Conservation (phyloP, 768 basidiomycete species). For the Neoboletus subvelutipes region DNA sequence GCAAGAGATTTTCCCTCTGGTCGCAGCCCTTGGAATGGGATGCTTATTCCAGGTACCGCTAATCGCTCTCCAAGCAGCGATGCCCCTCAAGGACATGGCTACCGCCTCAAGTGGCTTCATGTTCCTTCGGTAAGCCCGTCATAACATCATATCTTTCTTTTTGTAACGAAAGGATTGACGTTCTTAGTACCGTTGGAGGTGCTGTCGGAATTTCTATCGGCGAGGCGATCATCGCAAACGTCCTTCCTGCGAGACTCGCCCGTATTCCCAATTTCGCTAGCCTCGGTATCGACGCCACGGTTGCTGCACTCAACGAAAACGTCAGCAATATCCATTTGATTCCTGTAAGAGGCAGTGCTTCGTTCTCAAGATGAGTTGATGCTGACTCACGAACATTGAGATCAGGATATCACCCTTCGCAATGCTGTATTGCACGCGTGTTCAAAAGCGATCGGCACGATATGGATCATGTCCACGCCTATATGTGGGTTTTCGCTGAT, state of each 20-base stretch:
- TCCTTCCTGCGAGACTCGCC: too few relatives aligned
- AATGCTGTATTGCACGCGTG: constrained; percentile 39
- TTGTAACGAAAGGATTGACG: constrained; percentile 1
- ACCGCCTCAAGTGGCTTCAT: constrained; percentile 71
- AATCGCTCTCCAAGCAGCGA: constrained; percentile 39
- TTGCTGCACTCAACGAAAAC: constrained; percentile 45
- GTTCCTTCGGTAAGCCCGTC: constrained; percentile 55
- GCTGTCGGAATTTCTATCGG: constrained; percentile 40
- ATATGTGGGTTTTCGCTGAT: constrained; percentile 54
- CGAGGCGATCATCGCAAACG: too few relatives aligned
- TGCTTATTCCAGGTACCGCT: constrained; percentile 67
- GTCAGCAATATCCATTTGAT: constrained; percentile 43
- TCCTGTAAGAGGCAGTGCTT: constrained; percentile 8
- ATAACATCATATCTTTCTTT: background rate
- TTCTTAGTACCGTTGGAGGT: constrained; percentile 63
- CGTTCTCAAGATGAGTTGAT: background rate
- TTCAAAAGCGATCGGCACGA: constrained; percentile 56
- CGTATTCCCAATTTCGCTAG: constrained; percentile 5
- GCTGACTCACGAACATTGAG: background rate
- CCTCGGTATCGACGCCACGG: constrained; percentile 37
- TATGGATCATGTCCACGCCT: constrained; percentile 68
- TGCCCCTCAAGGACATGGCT: constrained; percentile 87
- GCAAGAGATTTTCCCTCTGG: constrained; percentile 27
- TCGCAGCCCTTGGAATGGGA: constrained; percentile 67
- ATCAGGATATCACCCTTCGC: too few relatives aligned